A percentile compares a stretch with the other conserved stretches of the same genome.
phyloP scores from a whole-genome alignment of 2,329 filamentous ascomycete genomes.

The Tympanopsis confertula region DNA sequence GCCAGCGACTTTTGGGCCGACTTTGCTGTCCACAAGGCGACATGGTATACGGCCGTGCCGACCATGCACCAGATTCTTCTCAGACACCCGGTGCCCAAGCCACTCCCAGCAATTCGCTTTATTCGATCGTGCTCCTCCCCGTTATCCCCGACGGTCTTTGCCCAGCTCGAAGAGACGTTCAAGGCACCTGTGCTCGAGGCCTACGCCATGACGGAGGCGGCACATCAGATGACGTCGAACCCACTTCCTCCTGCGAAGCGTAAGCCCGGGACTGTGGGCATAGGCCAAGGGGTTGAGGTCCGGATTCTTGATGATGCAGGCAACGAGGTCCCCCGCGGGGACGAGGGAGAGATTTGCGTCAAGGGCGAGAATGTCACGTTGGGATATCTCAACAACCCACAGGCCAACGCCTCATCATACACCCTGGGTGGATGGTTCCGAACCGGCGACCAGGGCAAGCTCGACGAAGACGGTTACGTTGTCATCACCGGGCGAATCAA shows the following conservation, averaged over 20 bases:
- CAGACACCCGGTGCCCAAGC: conserved; percentile 56
- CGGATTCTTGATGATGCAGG: conserved; percentile 63
- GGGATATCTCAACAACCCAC: conserved; percentile 73
- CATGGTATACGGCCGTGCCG: conserved; percentile 89
- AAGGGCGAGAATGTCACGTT: conserved; percentile 71
- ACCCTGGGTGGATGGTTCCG: conserved; percentile 54
- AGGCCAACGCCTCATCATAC: conserved; percentile 65
- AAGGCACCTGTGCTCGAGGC: conserved; percentile 75
- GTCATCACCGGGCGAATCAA: conserved; percentile 64
- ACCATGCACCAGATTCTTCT: conserved; percentile 86
- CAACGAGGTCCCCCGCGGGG: conserved; percentile 56
- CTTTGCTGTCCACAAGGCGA: conserved; percentile 63
- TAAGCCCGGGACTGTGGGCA: conserved; percentile 70
- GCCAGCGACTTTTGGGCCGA: conserved; percentile 74
- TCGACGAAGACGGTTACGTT: conserved; percentile 40
- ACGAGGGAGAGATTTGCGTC: conserved; percentile 74
- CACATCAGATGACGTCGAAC: conserved; percentile 75
- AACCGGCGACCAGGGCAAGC: conserved; percentile 58
- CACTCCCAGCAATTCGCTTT: conserved; percentile 66
- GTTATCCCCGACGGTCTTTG: conserved; percentile 69
- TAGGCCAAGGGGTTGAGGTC: conserved; percentile 75
- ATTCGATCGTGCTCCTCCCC: conserved; percentile 81
- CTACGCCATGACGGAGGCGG: conserved; percentile 86
- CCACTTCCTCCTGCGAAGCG: conserved; percentile 59
- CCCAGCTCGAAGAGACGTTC: conserved; percentile 66